phyloP scores from a whole-genome alignment of 1,284 basidiomycete species.

The Malassezia cuniculi region DNA sequence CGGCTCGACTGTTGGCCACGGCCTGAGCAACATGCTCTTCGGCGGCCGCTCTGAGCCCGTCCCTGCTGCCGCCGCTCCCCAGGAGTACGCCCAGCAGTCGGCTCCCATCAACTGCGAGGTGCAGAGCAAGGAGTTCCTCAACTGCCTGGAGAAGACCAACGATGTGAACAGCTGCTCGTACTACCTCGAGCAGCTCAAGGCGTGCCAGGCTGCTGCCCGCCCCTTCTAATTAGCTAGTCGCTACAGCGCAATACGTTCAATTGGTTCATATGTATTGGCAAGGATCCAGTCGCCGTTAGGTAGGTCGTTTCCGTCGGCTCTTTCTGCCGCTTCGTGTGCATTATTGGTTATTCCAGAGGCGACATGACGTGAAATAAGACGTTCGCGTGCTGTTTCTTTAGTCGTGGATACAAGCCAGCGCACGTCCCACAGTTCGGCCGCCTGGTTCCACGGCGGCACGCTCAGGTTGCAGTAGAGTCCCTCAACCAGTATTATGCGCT shows the following conservation, averaged over 20 bases:
- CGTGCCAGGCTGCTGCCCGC: conserved; percentile 42
- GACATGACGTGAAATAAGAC: conserved; percentile 64
- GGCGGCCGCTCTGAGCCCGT: conserved; percentile 51
- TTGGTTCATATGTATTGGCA: conserved; percentile 27
- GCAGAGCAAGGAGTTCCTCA: conserved; percentile 49
- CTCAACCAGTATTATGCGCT: conserved; percentile 68
- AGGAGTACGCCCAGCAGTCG: conserved; percentile 13
- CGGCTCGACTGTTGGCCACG: conserved; percentile 69
- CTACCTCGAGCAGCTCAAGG: conserved; percentile 50
- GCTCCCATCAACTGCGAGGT: conserved; percentile 48
- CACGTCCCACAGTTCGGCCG: conserved; percentile 59
- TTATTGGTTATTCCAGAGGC: conserved; percentile 60
- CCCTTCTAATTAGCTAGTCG: conserved; percentile 21
- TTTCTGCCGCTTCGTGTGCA: conserved; percentile 54
- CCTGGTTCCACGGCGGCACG: conserved; percentile 59
- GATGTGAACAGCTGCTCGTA: conserved; percentile 52
- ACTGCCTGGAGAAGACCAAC: conserved; percentile 44
- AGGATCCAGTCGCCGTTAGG: conserved; percentile 41
- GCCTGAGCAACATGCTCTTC: conserved; percentile 69
- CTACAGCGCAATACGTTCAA: neutral
- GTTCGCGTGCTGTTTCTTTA: conserved; percentile 52
- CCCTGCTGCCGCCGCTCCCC: conserved; percentile 47
- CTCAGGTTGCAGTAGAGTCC: conserved; percentile 68
- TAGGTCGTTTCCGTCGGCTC: conserved; percentile 39
- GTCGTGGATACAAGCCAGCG: conserved; percentile 64